Evolutionary conservation across 352 stramenopile genomes (phyloP).

Genomic region (Globisporangium barbulae): DNA sequence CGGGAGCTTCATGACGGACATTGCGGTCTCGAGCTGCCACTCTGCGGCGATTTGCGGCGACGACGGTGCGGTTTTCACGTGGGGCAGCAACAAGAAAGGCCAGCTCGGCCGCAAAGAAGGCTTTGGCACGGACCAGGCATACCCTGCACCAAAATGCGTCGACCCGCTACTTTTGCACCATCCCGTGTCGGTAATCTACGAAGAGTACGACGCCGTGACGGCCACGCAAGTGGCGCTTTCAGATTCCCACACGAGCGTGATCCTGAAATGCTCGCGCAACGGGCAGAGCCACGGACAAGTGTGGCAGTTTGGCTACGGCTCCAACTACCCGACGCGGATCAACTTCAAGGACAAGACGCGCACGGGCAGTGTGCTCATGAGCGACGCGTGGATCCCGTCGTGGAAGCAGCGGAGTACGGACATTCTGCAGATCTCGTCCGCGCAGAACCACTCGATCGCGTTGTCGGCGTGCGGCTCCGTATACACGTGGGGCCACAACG

Average conservation of each 20-base stretch:
- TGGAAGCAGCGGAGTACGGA: conserved; percentile 49
- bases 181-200: conserved; percentile 58
- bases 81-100: conserved; percentile 77
- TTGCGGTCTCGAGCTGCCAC: conserved; percentile 69
- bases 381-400: conserved; percentile 55
- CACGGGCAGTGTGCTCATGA: conserved; percentile 33
- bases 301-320: conserved; percentile 80
- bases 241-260: conserved; percentile 69
- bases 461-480: conserved; percentile 58
- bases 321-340: conserved; percentile 62
- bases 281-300: conserved; percentile 58
- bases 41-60: conserved; percentile 59
- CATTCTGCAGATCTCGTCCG: conserved; percentile 71
- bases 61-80: conserved; percentile 60
- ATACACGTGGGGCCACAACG: conserved; percentile 77
- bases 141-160: conserved; percentile 51
- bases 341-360: conserved; percentile 43
- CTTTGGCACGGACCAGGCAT: conserved; percentile 59
- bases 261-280: conserved; percentile 56
- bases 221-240: conserved; percentile 59
- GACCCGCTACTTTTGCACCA: conserved; percentile 53
- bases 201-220: conserved; percentile 41
- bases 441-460: conserved; percentile 77
- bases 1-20: conserved; percentile 45
- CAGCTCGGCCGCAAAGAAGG: conserved; percentile 79